Base-by-base conservation (phyloP, 176 grass and related monocot species). In the Metroxylon sagu region DNA sequence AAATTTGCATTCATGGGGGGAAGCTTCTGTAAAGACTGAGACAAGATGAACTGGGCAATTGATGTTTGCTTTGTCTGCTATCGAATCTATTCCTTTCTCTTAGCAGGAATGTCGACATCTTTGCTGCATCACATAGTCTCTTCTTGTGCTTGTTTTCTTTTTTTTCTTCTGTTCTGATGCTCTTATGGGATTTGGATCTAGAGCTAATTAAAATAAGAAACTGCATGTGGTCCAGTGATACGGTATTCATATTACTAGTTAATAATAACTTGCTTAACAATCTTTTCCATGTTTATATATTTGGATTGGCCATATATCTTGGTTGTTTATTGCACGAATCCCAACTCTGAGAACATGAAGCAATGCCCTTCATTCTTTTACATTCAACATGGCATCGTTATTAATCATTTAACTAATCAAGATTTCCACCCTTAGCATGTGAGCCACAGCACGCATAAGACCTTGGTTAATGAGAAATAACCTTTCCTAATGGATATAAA, bases 401-500 rank as follows among this genome's bases (percentile, higher is more conserved):
- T 76, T 68, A 49, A 76, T 68, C 19, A 66, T 67, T 76, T 76
- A 64, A 68, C 49, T 49, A 76, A 43, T 43, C 35, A 76, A 52
- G 31, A 50, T 66, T 29, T 75, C 30, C 15, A 56, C 50, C 53
- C 72, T 67, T 59, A 59, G 72, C 72, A 75, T 75, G 73, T 69
- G 74, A 69, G 57, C 65, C 69, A 59, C 4, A 48, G 74, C 56
- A 77, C 51, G 74, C 74, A 77, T 77, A 61, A 30, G 21, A 54
- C 26, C 74, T 70, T 66, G 65, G 64, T 77, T 77, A 69, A 77
- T 56, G 74, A 77, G 74, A 77, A 69, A 77, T 65, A 56, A 62
- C 49, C 65, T 8, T n/a, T n/a, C 57, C 3, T 29, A 35, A 28
- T 29, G 16, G 16, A 35, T 29, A 35, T 19, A n/a, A 8, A 31